A percentile compares a stretch with the other conserved stretches of the same genome.
phyloP scores from a whole-genome alignment of 768 basidiomycete genomes.

The Boletus subcaerulescens region DNA sequence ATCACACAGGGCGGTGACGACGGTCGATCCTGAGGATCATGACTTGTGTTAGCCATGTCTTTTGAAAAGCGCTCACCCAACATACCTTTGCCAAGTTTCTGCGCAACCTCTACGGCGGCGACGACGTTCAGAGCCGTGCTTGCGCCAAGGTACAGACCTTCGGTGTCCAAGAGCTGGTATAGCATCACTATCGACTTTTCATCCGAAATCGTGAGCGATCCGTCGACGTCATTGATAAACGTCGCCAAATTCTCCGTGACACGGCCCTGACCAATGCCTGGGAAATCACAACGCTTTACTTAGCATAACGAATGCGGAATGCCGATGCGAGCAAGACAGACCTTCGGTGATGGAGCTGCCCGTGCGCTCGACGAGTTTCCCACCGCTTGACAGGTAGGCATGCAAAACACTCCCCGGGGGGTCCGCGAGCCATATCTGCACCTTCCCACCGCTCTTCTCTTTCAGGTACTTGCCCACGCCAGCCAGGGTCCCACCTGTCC shows the following conservation, averaged over 20 bases:
- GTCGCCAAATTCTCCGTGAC: conserved; percentile 88
- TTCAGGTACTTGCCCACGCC: conserved; percentile 82
- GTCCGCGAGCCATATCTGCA: conserved; percentile 93
- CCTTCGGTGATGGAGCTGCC: conserved; percentile 96
- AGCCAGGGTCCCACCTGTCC: conserved; percentile 94
- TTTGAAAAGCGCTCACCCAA: neutral
- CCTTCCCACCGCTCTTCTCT: conserved; percentile 73
- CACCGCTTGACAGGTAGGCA: conserved; percentile 77
- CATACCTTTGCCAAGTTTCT: conserved; percentile 77
- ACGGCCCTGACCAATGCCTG: conserved; percentile 96
- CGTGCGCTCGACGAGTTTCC: conserved; percentile 67
- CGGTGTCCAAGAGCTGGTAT: conserved; percentile 86
- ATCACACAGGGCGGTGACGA: conserved; percentile 90
- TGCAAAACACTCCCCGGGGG: conserved; percentile 94
- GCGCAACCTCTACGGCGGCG: conserved; percentile 85
- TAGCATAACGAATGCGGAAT: neutral
- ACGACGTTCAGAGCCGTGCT: conserved; percentile 94
- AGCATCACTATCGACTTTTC: conserved; percentile 90
- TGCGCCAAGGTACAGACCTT: conserved; percentile 93
- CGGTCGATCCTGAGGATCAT: conserved; percentile 57
- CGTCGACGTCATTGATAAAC: conserved; percentile 73
- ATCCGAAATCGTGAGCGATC: conserved; percentile 85
- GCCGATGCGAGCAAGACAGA: conserved; percentile 24
- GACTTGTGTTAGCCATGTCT: neutral
- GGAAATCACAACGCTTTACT: neutral